A percentile compares a stretch with the other conserved stretches of the same genome.
Conservation (phyloP, 2,329 filamentous ascomycete species). For the Cephalotrichum gorgonifer region DNA sequence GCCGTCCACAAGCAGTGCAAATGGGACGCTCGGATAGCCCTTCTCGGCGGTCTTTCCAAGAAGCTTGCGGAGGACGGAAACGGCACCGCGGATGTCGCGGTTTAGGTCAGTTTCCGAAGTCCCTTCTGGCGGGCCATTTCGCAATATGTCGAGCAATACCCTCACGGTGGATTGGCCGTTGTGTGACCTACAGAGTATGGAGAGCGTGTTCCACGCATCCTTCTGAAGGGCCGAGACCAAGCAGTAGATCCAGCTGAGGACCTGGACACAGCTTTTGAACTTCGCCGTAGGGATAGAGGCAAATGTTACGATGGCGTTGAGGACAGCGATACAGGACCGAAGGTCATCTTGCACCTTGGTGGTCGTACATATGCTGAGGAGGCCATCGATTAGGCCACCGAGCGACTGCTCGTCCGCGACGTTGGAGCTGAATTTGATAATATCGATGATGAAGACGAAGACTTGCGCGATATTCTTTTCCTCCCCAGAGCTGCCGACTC, state of each 20-base stretch:
- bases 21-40: slow-evolving; percentile 49
- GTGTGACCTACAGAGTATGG: slow-evolving; percentile 63
- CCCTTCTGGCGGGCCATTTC: slow-evolving; percentile 33
- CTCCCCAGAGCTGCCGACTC: slow-evolving; percentile 32
- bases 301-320: slow-evolving; percentile 63
- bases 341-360: slow-evolving; percentile 58
- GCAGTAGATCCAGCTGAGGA: slow-evolving; percentile 63
- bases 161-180: slow-evolving; percentile 60
- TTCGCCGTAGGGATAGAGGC: slow-evolving; percentile 55
- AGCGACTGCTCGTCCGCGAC: slow-evolving; percentile 53
- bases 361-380: slow-evolving; percentile 57
- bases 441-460: slow-evolving; percentile 54
- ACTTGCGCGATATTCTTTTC: slow-evolving; percentile 53
- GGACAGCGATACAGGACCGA: slow-evolving; percentile 53
- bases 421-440: slow-evolving; percentile 69
- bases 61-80: slow-evolving; percentile 53
- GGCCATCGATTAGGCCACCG: slow-evolving; percentile 47
- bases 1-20: slow-evolving; percentile 47
- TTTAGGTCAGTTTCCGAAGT: slow-evolving; percentile 38
- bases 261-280: slow-evolving; percentile 55
- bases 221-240: slow-evolving; percentile 51
- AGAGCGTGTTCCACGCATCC: slow-evolving; percentile 59
- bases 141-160: slow-evolving; percentile 52
- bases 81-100: slow-evolving; percentile 50
- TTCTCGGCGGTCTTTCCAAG: slow-evolving; percentile 48